Percentiles rank a stretch among this genome's conserved stretches.
phyloP scores from a whole-genome alignment of 225 moss, liverwort and hornwort species.

The Rhytidiadelphus loreus region DNA sequence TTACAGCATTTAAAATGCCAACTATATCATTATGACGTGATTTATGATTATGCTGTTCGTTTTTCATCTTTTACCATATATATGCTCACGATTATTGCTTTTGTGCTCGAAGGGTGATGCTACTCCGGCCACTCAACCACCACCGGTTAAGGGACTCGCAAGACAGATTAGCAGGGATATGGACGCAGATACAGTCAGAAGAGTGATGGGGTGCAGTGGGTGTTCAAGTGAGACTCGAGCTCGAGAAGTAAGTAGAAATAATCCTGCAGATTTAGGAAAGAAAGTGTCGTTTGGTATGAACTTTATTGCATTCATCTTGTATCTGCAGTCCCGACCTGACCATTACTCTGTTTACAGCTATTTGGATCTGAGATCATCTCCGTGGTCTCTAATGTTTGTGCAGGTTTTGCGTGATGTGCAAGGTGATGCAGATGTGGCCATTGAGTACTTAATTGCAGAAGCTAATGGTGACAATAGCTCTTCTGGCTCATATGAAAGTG shows the following conservation, averaged over 20 bases:
- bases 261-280: neutral
- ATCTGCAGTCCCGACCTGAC: neutral
- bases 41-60: neutral
- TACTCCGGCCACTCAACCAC: slow-evolving; percentile 57
- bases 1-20: neutral
- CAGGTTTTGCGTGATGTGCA: slow-evolving; percentile 74
- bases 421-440: slow-evolving; percentile 71
- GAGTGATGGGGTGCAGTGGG: slow-evolving; percentile 61
- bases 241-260: slow-evolving; percentile 31
- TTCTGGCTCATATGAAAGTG: slow-evolving; percentile 30
- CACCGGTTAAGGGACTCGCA: slow-evolving; percentile 59
- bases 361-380: neutral
- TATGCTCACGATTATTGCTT: neutral
- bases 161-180: slow-evolving; percentile 28
- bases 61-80: neutral
- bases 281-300: neutral
- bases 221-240: slow-evolving; percentile 51
- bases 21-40: neutral
- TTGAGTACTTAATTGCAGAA: slow-evolving; percentile 77
- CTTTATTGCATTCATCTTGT: neutral
- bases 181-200: slow-evolving; percentile 21
- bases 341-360: neutral
- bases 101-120: slow-evolving; percentile 43
- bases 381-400: neutral
- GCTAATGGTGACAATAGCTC: slow-evolving; percentile 30